Percentiles rank a stretch among this genome's conserved stretches.
Evolutionary conservation across 2,329 filamentous ascomycete species (phyloP).

Genomic region (Monilinia aucupariae): DNA sequence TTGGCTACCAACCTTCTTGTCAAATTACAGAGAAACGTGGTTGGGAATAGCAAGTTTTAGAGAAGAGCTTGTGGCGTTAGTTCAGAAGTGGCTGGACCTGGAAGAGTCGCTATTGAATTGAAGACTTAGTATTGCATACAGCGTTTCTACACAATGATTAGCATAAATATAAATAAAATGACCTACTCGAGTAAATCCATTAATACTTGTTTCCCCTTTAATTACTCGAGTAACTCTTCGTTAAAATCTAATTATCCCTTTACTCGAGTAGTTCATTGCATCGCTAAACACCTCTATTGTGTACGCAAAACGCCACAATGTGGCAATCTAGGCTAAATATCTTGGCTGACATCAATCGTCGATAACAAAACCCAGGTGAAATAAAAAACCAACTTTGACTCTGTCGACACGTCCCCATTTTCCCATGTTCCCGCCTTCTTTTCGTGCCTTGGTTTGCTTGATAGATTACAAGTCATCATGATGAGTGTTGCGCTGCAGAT

Average conservation of each 20-base stretch:
- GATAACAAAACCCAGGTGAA: not conserved
- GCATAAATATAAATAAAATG: too few species aligned
- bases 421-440: not conserved
- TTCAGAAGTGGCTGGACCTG: constrained; percentile 12
- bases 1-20: not conserved
- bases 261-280: too few species aligned
- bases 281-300: not conserved
- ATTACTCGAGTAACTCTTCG: too few species aligned
- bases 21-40: constrained; percentile 5
- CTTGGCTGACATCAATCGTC: constrained; percentile 15
- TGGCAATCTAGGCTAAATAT: not conserved
- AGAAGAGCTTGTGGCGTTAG: not conserved
- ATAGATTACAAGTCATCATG: not conserved
- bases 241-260: too few species aligned
- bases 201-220: too few species aligned
- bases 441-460: constrained; percentile 12
- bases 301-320: not conserved
- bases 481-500: not conserved
- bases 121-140: not conserved
- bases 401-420: not conserved
- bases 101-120: constrained; percentile 4
- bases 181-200: too few species aligned
- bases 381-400: not conserved
- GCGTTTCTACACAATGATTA: too few species aligned
- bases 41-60: not conserved